Conservation (phyloP, 345 rosid species). For the Lepidium aucheri region DNA sequence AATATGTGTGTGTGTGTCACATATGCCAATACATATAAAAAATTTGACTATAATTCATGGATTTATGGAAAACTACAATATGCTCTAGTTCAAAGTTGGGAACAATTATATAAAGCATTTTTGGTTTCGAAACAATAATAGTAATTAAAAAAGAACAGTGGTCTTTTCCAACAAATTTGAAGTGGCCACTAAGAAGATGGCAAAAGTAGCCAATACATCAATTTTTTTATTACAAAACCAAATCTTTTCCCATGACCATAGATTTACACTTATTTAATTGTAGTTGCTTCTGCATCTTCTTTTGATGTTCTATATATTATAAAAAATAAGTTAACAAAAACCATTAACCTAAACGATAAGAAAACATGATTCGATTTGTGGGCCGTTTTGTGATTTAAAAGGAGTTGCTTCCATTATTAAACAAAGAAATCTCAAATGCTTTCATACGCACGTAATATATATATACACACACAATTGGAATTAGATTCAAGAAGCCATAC, state of each 20-base stretch:
- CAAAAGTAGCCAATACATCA: constrained; percentile 14
- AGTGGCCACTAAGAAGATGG: constrained; percentile 26
- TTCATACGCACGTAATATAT: background rate
- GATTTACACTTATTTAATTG: constrained; percentile 1
- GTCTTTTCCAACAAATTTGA: constrained; percentile 32
- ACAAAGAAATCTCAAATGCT: constrained; percentile 8
- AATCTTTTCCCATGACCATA: constrained; percentile 15
- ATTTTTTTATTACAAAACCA: constrained; percentile 9
- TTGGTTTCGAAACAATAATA: constrained; percentile 2
- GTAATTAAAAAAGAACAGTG: constrained; percentile 8
- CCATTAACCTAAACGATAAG: constrained; percentile 22
- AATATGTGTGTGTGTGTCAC: background rate
- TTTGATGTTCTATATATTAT: background rate
- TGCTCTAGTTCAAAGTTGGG: background rate
- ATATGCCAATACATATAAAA: background rate
- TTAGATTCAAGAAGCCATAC: constrained; percentile 16
- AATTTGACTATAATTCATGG: background rate
- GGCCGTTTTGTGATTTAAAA: constrained; percentile 8
- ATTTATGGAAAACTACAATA: constrained; percentile 14
- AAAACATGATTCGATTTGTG: constrained; percentile 29
- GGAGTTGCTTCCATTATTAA: background rate
- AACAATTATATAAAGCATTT: constrained; percentile 9
- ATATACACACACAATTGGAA: constrained; percentile 4
- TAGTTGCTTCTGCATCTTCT: constrained; percentile 12
- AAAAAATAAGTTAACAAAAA: background rate